Percentiles rank a stretch among this genome's conserved stretches.
Conservation (phyloP, 2,329 filamentous ascomycete species). For the Phialocephala subalpina region DNA sequence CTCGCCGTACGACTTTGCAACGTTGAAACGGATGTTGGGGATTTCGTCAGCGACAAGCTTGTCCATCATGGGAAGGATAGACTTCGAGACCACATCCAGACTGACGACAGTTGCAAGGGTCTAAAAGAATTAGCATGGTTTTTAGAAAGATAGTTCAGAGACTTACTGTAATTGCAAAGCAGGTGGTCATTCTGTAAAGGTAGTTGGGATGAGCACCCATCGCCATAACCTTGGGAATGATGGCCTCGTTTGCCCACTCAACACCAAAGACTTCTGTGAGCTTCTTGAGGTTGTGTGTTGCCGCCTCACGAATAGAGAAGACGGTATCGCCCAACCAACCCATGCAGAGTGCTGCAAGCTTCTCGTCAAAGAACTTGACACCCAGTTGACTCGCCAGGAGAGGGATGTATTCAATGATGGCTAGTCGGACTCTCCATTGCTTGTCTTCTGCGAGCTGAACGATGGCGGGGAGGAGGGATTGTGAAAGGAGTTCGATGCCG, state of each 20-base stretch:
- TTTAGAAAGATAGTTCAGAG: background rate
- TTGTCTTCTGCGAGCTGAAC: conserved; percentile 98
- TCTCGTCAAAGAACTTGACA: conserved; percentile 98
- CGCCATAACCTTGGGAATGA: conserved; percentile 97
- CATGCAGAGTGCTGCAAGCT: conserved; percentile 95
- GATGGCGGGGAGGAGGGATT: conserved; percentile 95
- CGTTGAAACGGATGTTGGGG: conserved; percentile 99
- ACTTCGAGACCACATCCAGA: conserved; percentile 90
- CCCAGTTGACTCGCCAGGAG: conserved; percentile 94
- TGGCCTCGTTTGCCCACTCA: conserved; percentile 95
- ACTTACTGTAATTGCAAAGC: conserved; percentile 96
- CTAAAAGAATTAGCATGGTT: conserved; percentile 56
- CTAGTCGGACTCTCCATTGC: conserved; percentile 97
- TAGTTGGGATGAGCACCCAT: conserved; percentile 99
- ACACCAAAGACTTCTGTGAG: conserved; percentile 98
- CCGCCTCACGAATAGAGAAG: conserved; percentile 97
- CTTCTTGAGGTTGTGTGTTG: conserved; percentile 97
- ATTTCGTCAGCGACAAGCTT: conserved; percentile 94
- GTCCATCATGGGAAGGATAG: conserved; percentile 95
- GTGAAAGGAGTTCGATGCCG: conserved; percentile 94
- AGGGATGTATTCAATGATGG: conserved; percentile 99
- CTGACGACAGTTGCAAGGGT: conserved; percentile 93
- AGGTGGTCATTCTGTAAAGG: conserved; percentile 99
- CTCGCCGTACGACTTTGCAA: conserved; percentile 94
- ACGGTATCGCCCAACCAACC: conserved; percentile 98